These are phyloP conservation scores for Tetracladium marchalianum DNA, from an alignment of 495 filamentous ascomycete species.

Conservation along the genomic window DNA sequence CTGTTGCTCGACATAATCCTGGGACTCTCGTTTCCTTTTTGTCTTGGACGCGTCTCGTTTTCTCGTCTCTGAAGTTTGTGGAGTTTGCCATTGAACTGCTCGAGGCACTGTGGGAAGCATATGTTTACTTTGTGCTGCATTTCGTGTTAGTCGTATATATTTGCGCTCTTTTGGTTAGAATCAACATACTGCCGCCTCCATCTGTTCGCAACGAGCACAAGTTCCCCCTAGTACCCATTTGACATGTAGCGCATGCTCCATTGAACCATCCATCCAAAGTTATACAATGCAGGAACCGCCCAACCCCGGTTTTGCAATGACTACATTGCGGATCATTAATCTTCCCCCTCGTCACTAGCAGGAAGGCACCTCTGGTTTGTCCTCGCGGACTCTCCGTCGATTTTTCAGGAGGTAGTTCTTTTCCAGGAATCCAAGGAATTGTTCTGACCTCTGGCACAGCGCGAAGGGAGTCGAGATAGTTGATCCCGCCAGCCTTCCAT, in stretches of 20 bases:
- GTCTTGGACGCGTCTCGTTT: too few relatives aligned
- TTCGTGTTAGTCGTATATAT: too few relatives aligned
- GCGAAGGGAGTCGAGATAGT: constrained; percentile 3
- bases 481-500: neutral
- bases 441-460: constrained; percentile 13
- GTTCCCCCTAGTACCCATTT: constrained; percentile 15
- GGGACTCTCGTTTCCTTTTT: too few relatives aligned
- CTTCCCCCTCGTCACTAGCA: constrained; percentile 7
- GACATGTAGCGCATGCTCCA: constrained; percentile 15
- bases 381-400: constrained; percentile 8
- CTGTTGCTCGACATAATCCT: too few relatives aligned
- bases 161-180: too few relatives aligned
- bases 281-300: constrained; percentile 12
- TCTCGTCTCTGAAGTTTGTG: too few relatives aligned
- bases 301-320: constrained; percentile 5
- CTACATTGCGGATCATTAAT: constrained; percentile 9
- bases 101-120: too few relatives aligned
- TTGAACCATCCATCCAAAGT: constrained; percentile 10
- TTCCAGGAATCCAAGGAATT: constrained; percentile 14
- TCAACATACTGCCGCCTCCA: neutral
- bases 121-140: neutral
- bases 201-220: constrained; percentile 11
- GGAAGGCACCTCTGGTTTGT: constrained; percentile 13
- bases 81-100: too few relatives aligned
- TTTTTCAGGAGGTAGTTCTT: constrained; percentile 11